Evolutionary conservation across 371 early-diverging fungal genomes (phyloP).

Genomic region (Phascolomyces articulosus): DNA sequence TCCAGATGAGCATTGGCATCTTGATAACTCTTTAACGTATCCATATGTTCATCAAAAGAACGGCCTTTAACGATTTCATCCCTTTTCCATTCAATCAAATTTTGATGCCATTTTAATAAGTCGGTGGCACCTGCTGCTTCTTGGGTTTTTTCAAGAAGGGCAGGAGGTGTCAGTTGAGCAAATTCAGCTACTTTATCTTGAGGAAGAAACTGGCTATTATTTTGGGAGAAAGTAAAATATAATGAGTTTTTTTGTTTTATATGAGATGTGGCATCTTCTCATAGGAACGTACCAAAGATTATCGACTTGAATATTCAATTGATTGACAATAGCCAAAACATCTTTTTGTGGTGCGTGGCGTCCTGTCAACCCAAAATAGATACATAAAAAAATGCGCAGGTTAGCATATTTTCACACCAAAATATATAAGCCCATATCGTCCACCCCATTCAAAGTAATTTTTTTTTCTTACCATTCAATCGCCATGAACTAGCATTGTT

Average conservation of each 20-base stretch:
- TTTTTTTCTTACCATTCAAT: slow-evolving; percentile 67
- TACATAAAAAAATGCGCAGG: neutral
- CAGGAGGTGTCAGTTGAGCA: slow-evolving; percentile 81
- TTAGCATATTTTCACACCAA: no score
- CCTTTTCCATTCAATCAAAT: slow-evolving; percentile 64
- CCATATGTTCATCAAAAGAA: slow-evolving; percentile 51
- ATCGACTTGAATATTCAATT: slow-evolving; percentile 91
- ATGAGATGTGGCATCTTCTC: no score
- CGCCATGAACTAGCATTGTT: slow-evolving; percentile 78
- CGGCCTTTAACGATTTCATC: slow-evolving; percentile 61
- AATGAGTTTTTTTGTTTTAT: no score
- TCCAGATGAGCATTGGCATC: slow-evolving; percentile 65
- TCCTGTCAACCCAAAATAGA: neutral
- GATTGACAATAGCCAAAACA: slow-evolving; percentile 59
- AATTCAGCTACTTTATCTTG: slow-evolving; percentile 95
- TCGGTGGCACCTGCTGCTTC: slow-evolving; percentile 78
- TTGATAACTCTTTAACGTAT: slow-evolving; percentile 54
- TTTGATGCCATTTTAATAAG: slow-evolving; percentile 65
- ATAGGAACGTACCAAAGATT: slow-evolving; percentile 82
- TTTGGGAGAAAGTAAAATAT: neutral
- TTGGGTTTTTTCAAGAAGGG: slow-evolving; percentile 84
- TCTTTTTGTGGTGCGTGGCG: slow-evolving; percentile 57
- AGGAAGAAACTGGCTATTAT: slow-evolving; percentile 93
- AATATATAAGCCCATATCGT: no score
- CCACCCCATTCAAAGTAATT: no score